These are phyloP conservation scores for Orbilia oligospora DNA, from an alignment of 2,329 filamentous ascomycete species.

Conservation along the genomic window DNA sequence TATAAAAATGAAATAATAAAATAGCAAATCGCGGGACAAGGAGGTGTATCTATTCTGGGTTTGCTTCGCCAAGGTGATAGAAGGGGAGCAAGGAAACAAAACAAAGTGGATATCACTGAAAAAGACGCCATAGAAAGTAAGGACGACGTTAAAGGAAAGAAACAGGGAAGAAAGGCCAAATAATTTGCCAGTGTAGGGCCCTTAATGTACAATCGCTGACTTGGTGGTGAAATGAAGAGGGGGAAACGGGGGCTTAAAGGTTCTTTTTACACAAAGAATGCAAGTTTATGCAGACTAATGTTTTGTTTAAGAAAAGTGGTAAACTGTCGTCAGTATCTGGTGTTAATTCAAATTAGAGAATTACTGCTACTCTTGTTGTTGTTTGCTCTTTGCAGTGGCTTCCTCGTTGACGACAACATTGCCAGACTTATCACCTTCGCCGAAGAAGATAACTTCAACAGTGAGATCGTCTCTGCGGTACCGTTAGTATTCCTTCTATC, in stretches of 20 bases:
- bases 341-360: neutral
- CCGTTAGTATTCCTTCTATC: slow-evolving; percentile 59
- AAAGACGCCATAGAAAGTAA: slow-evolving; percentile 28
- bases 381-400: slow-evolving; percentile 75
- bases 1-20: slow-evolving; percentile 1
- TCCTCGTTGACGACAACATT: slow-evolving; percentile 87
- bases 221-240: neutral
- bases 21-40: neutral
- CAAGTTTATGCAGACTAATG: slow-evolving; percentile 2
- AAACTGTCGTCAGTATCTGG: slow-evolving; percentile 10
- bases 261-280: slow-evolving; percentile 30
- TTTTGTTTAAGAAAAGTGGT: neutral
- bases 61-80: slow-evolving; percentile 18
- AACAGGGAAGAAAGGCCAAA: neutral
- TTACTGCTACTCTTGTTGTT: slow-evolving; percentile 16
- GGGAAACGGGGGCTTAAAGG: slow-evolving; percentile 4
- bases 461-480: slow-evolving; percentile 86
- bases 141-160: neutral
- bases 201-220: slow-evolving; percentile 26
- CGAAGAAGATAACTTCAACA: slow-evolving; percentile 98
- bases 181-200: neutral
- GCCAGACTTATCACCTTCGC: slow-evolving; percentile 79
- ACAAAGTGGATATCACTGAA: slow-evolving; percentile 36
- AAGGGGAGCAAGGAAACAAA: slow-evolving; percentile 2
- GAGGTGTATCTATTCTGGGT: slow-evolving; percentile 37